Base-by-base conservation (phyloP, 495 filamentous ascomycete species). In the Aspergillus affinis region DNA sequence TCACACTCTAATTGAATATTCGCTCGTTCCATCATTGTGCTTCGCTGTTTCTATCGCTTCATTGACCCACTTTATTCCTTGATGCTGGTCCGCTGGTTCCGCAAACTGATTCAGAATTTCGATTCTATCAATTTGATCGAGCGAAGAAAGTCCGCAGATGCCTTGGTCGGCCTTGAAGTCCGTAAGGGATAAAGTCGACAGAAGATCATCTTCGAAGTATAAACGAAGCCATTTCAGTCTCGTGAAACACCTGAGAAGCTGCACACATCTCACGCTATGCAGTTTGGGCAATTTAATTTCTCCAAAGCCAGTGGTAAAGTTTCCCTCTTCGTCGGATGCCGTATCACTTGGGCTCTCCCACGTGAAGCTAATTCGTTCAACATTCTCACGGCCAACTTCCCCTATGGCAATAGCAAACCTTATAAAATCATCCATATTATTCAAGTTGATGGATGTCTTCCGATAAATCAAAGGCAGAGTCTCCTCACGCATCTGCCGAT, bases 1-100 rank as follows among this genome's bases (percentile, higher is more conserved):
- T 30, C 26, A 19, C 50, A 23, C 30, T 18, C 9, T 15, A n/a
- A 52, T 30, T n/a, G 21, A 30, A 26, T 32, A 30, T 7, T 30
- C 50, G 50, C 50, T 17, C 27, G n/a, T n/a, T n/a, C n/a, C 50
- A 30, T 52, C 50, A 6, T 32, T 26, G 27, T 52, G 50, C 26
- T 52, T 52, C 27, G 50, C 50, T 52, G 26, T 13, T 26, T 52
- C 15, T 52, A 52, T 52, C 15, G 19, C 50, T 21, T 30, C 21
- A 4, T 52, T 23, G 19, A 52, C 26, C 50, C 50, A 52, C 50
- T 30, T 52, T 32, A 52, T 17, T 18, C 20, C 17, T 15, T 52
- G 27, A 30, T 52, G 26, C 26, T 52, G 50, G 26, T 52, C 50
- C 50, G 26, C 50, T 52, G 50, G 50, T 52, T 52, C 47, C 50